These are phyloP conservation scores for Colletotrichum aenigma DNA, from an alignment of 2,329 filamentous ascomycete species.

Conservation along the genomic window DNA sequence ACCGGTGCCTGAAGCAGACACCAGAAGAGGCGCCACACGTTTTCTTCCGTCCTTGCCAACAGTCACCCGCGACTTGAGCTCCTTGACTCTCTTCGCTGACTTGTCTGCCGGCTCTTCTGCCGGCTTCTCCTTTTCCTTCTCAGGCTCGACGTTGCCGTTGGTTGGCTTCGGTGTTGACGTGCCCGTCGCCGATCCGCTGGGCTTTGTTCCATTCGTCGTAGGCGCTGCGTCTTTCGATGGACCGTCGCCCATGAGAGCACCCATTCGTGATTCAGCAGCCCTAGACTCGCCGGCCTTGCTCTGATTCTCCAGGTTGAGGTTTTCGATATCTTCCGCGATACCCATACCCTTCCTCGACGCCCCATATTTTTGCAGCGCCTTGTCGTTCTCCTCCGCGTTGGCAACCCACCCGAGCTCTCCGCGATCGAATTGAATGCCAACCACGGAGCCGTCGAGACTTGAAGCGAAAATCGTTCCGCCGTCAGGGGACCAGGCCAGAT, in stretches of 20 bases:
- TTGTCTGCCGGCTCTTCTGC: slow-evolving; percentile 58
- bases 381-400: slow-evolving; percentile 86
- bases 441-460: slow-evolving; percentile 87
- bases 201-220: slow-evolving; percentile 57
- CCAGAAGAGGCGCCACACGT: slow-evolving; percentile 87
- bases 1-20: slow-evolving; percentile 86
- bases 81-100: slow-evolving; percentile 56
- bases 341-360: slow-evolving; percentile 86
- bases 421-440: slow-evolving; percentile 80
- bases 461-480: slow-evolving; percentile 86
- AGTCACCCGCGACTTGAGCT: slow-evolving; percentile 88
- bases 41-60: slow-evolving; percentile 98
- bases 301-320: slow-evolving; percentile 83
- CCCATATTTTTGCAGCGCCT: slow-evolving; percentile 90
- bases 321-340: slow-evolving; percentile 91
- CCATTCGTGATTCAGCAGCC: slow-evolving; percentile 94
- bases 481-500: slow-evolving; percentile 92
- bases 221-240: slow-evolving; percentile 54
- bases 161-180: slow-evolving; percentile 40
- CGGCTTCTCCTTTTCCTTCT: slow-evolving; percentile 36
- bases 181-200: slow-evolving; percentile 31
- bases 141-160: slow-evolving; percentile 40
- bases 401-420: slow-evolving; percentile 92
- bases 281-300: slow-evolving; percentile 91
- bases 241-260: slow-evolving; percentile 93